Conservation (phyloP, 2,329 filamentous ascomycete genomes). For the Pezicula carpinea region DNA sequence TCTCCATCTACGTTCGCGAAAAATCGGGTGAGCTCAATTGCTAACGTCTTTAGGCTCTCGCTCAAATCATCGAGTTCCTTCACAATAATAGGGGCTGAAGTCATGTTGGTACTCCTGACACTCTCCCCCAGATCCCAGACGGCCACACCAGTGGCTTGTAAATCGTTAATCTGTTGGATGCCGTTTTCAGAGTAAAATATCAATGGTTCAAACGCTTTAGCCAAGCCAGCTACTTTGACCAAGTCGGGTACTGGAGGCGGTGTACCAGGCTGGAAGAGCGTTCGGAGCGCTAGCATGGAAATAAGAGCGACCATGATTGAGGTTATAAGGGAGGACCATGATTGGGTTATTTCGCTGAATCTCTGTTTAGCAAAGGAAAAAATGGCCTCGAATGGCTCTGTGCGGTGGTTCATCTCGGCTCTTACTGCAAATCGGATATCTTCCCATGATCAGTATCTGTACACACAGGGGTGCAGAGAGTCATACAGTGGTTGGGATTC, state of each 20-base stretch:
- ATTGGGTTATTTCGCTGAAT: slow-evolving; percentile 58
- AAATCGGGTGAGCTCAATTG: slow-evolving; percentile 83
- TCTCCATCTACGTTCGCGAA: slow-evolving; percentile 92
- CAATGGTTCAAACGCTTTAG: slow-evolving; percentile 86
- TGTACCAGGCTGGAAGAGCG: slow-evolving; percentile 63
- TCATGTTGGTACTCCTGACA: slow-evolving; percentile 85
- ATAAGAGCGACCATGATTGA: slow-evolving; percentile 59
- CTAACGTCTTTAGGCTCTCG: slow-evolving; percentile 78
- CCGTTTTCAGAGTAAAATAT: slow-evolving; percentile 94
- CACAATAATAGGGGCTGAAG: slow-evolving; percentile 80
- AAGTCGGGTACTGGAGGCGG: slow-evolving; percentile 73
- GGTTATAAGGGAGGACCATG: slow-evolving; percentile 62
- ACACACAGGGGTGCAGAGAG: slow-evolving; percentile 8
- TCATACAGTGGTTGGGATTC: slow-evolving; percentile 46
- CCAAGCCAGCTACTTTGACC: slow-evolving; percentile 84
- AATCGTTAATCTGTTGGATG: slow-evolving; percentile 75
- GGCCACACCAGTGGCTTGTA: slow-evolving; percentile 87
- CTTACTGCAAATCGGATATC: slow-evolving; percentile 85
- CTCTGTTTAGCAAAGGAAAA: slow-evolving; percentile 59
- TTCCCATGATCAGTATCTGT: slow-evolving; percentile 33
- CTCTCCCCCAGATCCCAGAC: slow-evolving; percentile 95
- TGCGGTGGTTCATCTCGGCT: slow-evolving; percentile 83
- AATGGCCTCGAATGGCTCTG: slow-evolving; percentile 74
- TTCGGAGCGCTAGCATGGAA: slow-evolving; percentile 59
- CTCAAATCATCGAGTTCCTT: slow-evolving; percentile 79